phyloP scores from a whole-genome alignment of 1,284 basidiomycete genomes.

The Microbotryomycetes sp. region DNA sequence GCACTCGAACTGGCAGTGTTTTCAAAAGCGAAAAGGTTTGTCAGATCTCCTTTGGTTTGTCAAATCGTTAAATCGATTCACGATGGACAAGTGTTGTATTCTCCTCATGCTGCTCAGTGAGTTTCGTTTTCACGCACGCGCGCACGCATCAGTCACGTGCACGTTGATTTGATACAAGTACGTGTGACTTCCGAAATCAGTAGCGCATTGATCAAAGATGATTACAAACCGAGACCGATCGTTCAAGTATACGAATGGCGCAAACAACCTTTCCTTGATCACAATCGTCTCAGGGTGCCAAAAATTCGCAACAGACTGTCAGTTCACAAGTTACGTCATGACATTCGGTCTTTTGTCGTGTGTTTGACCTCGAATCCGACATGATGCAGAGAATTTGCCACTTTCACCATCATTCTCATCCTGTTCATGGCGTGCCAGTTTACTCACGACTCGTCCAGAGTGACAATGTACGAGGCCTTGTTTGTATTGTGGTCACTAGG shows the following conservation, averaged over 20 bases:
- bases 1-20: constrained; percentile 33
- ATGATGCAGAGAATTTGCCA: constrained; percentile 8
- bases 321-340: no score
- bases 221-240: constrained; percentile 31
- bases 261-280: constrained; percentile 32
- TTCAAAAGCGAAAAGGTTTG: constrained; percentile 32
- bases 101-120: constrained; percentile 22
- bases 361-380: no score
- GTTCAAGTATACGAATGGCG: constrained; percentile 33
- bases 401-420: constrained; percentile 27
- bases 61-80: constrained; percentile 32
- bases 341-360: constrained; percentile 3
- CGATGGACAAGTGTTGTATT: constrained; percentile 32
- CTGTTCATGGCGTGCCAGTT: constrained; percentile 31
- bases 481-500: constrained; percentile 33
- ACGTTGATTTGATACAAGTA: not conserved
- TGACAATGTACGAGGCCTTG: constrained; percentile 28
- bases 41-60: constrained; percentile 31
- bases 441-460: constrained; percentile 9
- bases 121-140: not conserved
- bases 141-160: not conserved
- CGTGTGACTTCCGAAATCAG: no score
- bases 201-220: constrained; percentile 33
- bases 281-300: constrained; percentile 33
- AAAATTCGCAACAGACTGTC: constrained; percentile 26